phyloP scores from a whole-genome alignment of 257 asterid species.

The Jasminum sambac region DNA sequence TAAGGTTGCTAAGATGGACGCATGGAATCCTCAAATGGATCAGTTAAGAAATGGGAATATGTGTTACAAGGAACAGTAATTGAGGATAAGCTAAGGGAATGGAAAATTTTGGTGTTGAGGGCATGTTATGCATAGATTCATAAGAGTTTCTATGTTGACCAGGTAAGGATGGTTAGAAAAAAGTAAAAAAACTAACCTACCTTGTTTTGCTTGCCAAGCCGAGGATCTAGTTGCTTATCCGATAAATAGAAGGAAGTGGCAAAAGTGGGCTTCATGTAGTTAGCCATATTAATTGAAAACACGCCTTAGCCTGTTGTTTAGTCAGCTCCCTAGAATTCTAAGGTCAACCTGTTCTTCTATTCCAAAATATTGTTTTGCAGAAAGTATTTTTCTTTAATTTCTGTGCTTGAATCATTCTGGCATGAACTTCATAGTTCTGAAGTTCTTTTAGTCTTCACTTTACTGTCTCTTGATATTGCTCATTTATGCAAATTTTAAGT shows the following conservation, averaged over 20 bases:
- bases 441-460: neutral
- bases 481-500: conserved; percentile 27
- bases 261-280: neutral
- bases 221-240: neutral
- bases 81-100: neutral
- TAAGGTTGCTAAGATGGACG: neutral
- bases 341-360: conserved; percentile 3
- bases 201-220: neutral
- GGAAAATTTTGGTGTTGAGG: neutral
- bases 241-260: neutral
- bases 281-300: neutral
- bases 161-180: neutral
- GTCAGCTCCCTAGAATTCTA: conserved; percentile 11
- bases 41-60: neutral
- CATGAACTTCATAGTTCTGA: conserved; percentile 9
- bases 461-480: conserved; percentile 18
- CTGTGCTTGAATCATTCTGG: neutral
- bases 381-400: neutral
- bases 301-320: neutral
- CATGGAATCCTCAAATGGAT: neutral
- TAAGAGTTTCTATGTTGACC: neutral
- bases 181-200: neutral
- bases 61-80: neutral
- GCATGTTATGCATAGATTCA: neutral
- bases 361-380: neutral